Base-by-base conservation (phyloP, 2,329 filamentous ascomycete genomes). In the Aspergillus ustus region DNA sequence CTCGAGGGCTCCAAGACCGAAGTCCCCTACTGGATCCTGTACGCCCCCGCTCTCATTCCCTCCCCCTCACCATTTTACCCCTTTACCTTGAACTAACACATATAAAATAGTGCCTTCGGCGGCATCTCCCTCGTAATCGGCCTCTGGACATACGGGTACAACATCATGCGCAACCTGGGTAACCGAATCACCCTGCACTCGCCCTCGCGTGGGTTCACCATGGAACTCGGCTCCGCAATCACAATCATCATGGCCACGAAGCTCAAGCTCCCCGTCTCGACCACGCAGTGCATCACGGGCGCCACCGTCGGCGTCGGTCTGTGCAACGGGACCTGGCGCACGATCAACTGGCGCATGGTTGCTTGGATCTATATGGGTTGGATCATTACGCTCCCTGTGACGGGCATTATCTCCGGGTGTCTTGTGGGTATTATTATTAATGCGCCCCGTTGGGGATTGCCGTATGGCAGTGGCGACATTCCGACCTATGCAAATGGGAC, bases 291-390 rank as follows among this genome's bases (percentile, higher is more conserved):
- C 57, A 67, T 67, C 50, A 62, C 63, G 3, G 65, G 65, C 11
- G 65, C 65, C 7, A 67, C 65, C 0, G 65, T 67, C 19, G 65
- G 65, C 9, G 65, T 67, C 9, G 65, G 65, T 45, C 63, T 67
- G 11, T 67, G 63, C 52, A 67, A 63, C 37, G 65, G 65, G 6
- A 67, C 65, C 15, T 67, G 63, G 63, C 49, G 61, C 20, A 67
- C 65, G 6, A 67, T 67, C 46, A 67, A 67, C 52, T 67, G 65
- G 65, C 61, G 65, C n/a, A 67, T 67, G 65, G 61, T 67, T 7
- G 50, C 56, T 17, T 67, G 65, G 65, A 67, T 67, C 55, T 67
- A 66, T 52, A 61, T 66, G 46, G 65, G 65, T 31, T 67, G 65
- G 65, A 43, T 67, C 17, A 66, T 67, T 11, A 67, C 65, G 8